Evolutionary conservation across 176 grass and related monocot genomes (phyloP), one percentile per base, ranked within the genome.

Genomic region (Cocos nucifera): DNA sequence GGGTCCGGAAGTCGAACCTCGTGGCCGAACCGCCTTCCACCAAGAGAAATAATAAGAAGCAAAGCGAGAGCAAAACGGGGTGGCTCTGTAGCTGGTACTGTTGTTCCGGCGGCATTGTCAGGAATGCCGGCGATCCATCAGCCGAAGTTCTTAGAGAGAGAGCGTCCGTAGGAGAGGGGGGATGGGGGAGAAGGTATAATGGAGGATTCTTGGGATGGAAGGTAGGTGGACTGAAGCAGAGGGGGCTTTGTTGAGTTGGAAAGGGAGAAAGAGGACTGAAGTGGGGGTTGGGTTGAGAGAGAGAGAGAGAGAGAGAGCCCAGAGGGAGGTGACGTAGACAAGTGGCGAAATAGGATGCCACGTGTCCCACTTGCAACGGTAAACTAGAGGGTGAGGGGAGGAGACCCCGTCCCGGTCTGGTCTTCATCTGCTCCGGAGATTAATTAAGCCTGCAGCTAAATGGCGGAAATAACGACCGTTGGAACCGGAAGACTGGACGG

Each of bases 1-100:
- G 88, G 2, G 87, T 73, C 0, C 78, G 73, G 48, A 88, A 92
- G 81, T 98, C 88, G 84, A 98, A 98, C 54, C 57, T 65, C 54
- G 17, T 21, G 21, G 75, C 56, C n/a, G 1, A 17, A 10, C 32
- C 22, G 19, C 51, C 51, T 44, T 75, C 64, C 35, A 77, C 44
- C 23, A 22, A 6, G 21, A 62, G 15, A 20, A 53, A 6, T 17
- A 65, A 50, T 8, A 62, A 50, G 35, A 78, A 39, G 15, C 57
- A 2, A 49, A 58, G 53, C 4, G 48, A 49, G 22, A 32, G 58
- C 17, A 69, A 22, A 29, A 61, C 24, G 51, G 78, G 44, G 35
- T 44, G 35, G 35, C 35, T 44, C 35, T 5, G 9, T 44, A 44
- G 35, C 35, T 44, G 35, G 9, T 44, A 12, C 35, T 14, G 35